phyloP scores from a whole-genome alignment of 495 filamentous ascomycete species.

The Sphaerosporella brunnea region DNA sequence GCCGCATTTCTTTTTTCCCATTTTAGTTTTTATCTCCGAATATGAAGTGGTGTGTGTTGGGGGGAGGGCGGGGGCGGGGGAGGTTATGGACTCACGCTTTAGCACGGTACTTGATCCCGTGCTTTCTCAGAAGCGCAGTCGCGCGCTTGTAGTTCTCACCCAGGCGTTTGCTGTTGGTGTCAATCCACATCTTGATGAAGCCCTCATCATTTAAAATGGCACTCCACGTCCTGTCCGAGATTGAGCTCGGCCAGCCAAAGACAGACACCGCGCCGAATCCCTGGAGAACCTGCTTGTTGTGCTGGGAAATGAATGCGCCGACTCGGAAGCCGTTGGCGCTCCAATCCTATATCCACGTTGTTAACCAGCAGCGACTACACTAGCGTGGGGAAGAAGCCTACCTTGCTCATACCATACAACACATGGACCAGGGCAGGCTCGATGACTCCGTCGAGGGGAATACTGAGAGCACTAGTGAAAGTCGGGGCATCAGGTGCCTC shows the following conservation, averaged over 20 bases:
- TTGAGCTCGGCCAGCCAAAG: slow-evolving; percentile 33
- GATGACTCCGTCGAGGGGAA: slow-evolving; percentile 34
- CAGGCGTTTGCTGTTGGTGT: slow-evolving; percentile 29
- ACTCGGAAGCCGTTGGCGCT: slow-evolving; percentile 39
- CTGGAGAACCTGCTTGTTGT: slow-evolving; percentile 28
- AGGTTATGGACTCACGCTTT: slow-evolving; percentile 9
- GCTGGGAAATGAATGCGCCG: slow-evolving; percentile 37
- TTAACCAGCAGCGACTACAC: too few species aligned
- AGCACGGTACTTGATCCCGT: slow-evolving; percentile 29
- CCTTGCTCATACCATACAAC: slow-evolving; percentile 36
- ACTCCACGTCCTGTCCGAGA: slow-evolving; percentile 31
- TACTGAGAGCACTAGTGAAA: slow-evolving; percentile 38
- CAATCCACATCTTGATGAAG: slow-evolving; percentile 33
- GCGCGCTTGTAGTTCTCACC: slow-evolving; percentile 28
- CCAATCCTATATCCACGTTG: slow-evolving; percentile 35
- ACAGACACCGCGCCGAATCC: slow-evolving; percentile 25
- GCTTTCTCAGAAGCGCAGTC: slow-evolving; percentile 26
- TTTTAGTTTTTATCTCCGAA: too few species aligned
- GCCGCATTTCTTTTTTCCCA: slow-evolving; percentile 3
- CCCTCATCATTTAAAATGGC: slow-evolving; percentile 33
- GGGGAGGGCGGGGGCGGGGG: slow-evolving; percentile 1
- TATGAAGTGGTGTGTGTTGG: too few species aligned
- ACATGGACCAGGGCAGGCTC: slow-evolving; percentile 37
- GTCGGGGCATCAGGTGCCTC: slow-evolving; percentile 20
- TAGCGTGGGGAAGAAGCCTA: not conserved